These are phyloP conservation scores for Cyberlindnera americana DNA, from an alignment of 805 yeast genomes.

Conservation along the genomic window DNA sequence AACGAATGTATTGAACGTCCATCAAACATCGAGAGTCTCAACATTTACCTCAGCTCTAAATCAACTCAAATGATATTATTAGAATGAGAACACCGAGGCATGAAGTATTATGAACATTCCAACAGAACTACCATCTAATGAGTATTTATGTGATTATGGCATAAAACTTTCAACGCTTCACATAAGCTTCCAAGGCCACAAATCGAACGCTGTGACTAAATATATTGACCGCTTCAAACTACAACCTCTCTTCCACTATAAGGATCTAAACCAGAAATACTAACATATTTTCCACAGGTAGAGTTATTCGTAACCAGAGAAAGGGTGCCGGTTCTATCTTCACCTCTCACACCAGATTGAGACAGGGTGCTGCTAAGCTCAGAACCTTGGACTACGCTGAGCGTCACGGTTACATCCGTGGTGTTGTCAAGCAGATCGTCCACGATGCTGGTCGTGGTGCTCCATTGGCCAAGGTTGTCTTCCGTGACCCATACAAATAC, in stretches of 20 bases:
- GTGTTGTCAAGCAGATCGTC: conserved; percentile 96
- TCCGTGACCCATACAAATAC: conserved; percentile 99
- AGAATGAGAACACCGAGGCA: no score
- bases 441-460: conserved; percentile 99
- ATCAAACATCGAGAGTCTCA: neutral
- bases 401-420: conserved; percentile 99
- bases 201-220: no score
- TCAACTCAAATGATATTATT: no score
- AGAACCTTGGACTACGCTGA: conserved; percentile 99
- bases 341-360: conserved; percentile 99
- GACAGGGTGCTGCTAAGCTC: conserved; percentile 99
- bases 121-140: no score
- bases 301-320: conserved; percentile 99
- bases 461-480: conserved; percentile 97
- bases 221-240: no score
- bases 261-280: conserved; percentile 8
- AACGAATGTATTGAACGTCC: neutral
- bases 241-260: no score
- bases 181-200: no score
- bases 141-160: no score
- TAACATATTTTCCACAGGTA: conserved; percentile 52
- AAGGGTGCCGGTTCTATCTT: conserved; percentile 99
- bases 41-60: neutral
- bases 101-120: no score
- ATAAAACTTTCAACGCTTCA: no score